Percentiles rank a stretch among this genome's conserved stretches.
phyloP scores from a whole-genome alignment of 495 filamentous ascomycete genomes.

The Astrocystis sublimbata region DNA sequence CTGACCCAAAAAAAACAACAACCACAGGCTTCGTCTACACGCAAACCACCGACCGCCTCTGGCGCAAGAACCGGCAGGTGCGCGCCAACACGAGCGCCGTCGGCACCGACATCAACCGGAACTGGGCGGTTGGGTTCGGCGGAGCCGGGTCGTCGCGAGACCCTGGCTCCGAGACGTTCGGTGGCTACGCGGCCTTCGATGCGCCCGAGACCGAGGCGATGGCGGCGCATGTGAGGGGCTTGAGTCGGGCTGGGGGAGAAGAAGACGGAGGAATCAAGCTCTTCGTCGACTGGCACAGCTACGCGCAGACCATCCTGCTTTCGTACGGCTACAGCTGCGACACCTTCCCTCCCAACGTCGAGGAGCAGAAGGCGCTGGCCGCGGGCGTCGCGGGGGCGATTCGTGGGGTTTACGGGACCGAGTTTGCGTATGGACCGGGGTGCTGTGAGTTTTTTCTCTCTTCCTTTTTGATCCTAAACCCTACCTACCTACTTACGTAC shows the following conservation, averaged over 20 bases:
- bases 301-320: slow-evolving; percentile 50
- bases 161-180: slow-evolving; percentile 57
- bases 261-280: slow-evolving; percentile 52
- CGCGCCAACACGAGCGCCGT: slow-evolving; percentile 47
- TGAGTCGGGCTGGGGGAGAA: no score
- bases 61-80: slow-evolving; percentile 64
- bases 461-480: not conserved
- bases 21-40: slow-evolving; percentile 60
- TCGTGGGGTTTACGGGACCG: slow-evolving; percentile 45
- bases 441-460: slow-evolving; percentile 35
- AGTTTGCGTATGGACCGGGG: slow-evolving; percentile 53
- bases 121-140: slow-evolving; percentile 55
- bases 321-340: slow-evolving; percentile 44
- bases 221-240: slow-evolving; percentile 36
- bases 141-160: slow-evolving; percentile 52
- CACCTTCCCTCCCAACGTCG: slow-evolving; percentile 44
- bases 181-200: slow-evolving; percentile 47
- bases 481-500: no score
- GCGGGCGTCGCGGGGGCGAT: slow-evolving; percentile 46
- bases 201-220: slow-evolving; percentile 55
- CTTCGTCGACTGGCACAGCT: slow-evolving; percentile 64
- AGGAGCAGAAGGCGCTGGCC: slow-evolving; percentile 46
- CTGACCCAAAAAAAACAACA: no score
- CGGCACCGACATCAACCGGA: slow-evolving; percentile 65
- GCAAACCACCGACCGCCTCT: slow-evolving; percentile 58